Base-by-base conservation (phyloP, 169 alveolate genomes). In the Babesia ovis region DNA sequence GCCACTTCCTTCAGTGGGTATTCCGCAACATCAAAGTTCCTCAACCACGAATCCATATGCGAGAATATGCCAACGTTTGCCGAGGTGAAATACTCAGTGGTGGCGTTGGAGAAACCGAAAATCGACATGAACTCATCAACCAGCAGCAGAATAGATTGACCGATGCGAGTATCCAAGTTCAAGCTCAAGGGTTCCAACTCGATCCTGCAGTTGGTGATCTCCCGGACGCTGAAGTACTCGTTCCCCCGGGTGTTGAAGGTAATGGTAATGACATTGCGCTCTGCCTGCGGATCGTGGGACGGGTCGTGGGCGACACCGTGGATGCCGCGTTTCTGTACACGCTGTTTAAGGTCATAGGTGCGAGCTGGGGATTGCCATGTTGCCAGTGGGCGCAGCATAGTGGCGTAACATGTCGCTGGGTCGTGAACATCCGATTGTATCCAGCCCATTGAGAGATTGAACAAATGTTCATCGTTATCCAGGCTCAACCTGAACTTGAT, bases 351-450 rank as follows among this genome's bases (percentile, higher is more conserved):
- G 32, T 79, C 68, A 31, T 37, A 27, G 32, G 61, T 53, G 32
- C 32, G 57, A 2, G 39, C 39, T 32, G 66, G 48, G 2, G 59
- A 12, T 6, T 74, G 70, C 64, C 68, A 80, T 23, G 48, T 70
- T 14, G 71, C 61, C 59, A 80, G 27, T 18, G 88, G 88, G 12
- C 71, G 43, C 20, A 80, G 23, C 83, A 80, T 70, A 25, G 88
- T 80, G 31, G 83, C 77, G 57, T 46, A 80, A 50, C 68, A 68
- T n/a, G 88, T 57, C 20, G 80, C 34, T 0, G 67, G n/a, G 22
- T 80, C 88, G 50, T 80, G 88, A n/a, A 80, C 79, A 27, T 80
- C 88, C 18, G 77, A 68, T 32, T 80, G 88, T 0, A 80, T 59
- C 88, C 88, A 80, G 16, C 84, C 88, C 9, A 80, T 22, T 14